These are phyloP conservation scores for Vaccinium myrtillus DNA, from an alignment of 148 eudicot genomes.

Conservation along the genomic window DNA sequence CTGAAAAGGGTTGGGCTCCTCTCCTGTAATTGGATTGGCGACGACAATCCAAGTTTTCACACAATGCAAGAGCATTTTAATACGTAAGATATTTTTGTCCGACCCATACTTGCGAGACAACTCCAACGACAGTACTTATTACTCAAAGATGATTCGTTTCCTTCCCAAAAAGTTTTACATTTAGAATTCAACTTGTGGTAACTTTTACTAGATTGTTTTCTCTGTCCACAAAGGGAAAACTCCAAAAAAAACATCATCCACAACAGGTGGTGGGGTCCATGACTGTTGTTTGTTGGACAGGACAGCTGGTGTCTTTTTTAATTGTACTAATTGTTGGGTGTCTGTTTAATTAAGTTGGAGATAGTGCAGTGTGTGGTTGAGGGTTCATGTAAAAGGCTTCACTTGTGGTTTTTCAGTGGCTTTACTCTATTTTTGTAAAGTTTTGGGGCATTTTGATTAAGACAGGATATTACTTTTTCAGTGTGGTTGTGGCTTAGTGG, in stretches of 20 bases:
- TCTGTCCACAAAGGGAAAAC: not conserved
- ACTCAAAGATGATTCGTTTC: too few species aligned
- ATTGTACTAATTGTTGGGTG: not conserved
- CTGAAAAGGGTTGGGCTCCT: not conserved
- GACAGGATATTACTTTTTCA: too few species aligned
- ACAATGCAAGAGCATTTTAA: not conserved
- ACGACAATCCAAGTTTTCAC: not conserved
- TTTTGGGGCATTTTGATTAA: too few species aligned
- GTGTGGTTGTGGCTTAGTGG: too few species aligned
- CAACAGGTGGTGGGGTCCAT: not conserved
- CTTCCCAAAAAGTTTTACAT: too few species aligned
- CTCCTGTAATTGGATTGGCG: not conserved
- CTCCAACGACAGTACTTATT: not conserved
- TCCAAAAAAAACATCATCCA: not conserved
- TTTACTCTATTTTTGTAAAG: too few species aligned
- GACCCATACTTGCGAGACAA: not conserved
- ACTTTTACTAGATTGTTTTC: not conserved
- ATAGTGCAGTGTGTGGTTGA: constrained; percentile 11
- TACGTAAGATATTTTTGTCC: not conserved
- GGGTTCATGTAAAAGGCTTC: not conserved
- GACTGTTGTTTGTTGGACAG: not conserved
- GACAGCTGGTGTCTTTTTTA: not conserved
- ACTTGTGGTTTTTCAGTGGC: not conserved
- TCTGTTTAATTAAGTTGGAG: not conserved
- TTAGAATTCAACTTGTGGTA: too few species aligned